These are phyloP conservation scores for Globisporangium takayamanum DNA, from an alignment of 352 stramenopile genomes.

Conservation along the genomic window DNA sequence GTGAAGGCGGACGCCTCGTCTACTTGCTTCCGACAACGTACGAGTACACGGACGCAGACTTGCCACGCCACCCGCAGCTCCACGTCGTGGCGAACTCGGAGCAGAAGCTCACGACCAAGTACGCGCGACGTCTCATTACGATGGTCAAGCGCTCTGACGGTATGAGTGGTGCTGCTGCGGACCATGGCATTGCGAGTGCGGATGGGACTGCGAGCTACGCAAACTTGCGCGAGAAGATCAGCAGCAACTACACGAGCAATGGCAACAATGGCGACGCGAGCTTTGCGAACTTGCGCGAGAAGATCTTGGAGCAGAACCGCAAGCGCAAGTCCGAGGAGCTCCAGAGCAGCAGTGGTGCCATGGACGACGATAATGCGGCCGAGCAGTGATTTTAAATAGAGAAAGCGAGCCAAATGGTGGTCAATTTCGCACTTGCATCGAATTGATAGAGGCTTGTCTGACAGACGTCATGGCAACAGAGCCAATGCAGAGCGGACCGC, in stretches of 20 bases:
- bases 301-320: slow-evolving; percentile 41
- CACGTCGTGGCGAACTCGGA: slow-evolving; percentile 73
- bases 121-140: slow-evolving; percentile 78
- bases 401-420: no score
- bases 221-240: slow-evolving; percentile 68
- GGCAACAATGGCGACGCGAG: slow-evolving; percentile 26
- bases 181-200: neutral
- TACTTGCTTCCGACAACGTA: slow-evolving; percentile 85
- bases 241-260: slow-evolving; percentile 12
- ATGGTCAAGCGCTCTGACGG: slow-evolving; percentile 64
- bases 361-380: no score
- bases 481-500: neutral
- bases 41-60: slow-evolving; percentile 71
- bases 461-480: neutral
- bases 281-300: slow-evolving; percentile 67
- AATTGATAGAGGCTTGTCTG: neutral
- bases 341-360: no score
- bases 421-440: no score
- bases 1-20: slow-evolving; percentile 72
- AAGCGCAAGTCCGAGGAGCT: slow-evolving; percentile 55
- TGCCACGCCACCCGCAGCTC: slow-evolving; percentile 69
- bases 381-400: no score
- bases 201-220: slow-evolving; percentile 48
- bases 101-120: slow-evolving; percentile 81
- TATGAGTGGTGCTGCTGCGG: neutral